phyloP scores from a whole-genome alignment of 345 rosid genomes.

The Bretschneidera sinensis region DNA sequence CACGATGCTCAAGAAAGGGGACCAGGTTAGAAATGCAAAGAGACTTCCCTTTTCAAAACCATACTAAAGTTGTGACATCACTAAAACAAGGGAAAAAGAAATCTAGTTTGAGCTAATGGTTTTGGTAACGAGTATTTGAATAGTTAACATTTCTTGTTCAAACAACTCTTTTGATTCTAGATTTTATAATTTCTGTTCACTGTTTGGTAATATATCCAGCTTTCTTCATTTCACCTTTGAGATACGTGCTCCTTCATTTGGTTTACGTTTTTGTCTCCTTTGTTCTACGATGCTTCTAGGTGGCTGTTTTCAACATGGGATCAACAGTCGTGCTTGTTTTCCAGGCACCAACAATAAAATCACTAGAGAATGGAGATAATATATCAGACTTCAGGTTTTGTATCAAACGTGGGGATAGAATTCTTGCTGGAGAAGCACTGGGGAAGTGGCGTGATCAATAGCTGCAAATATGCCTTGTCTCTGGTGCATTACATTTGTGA shows the following conservation, averaged over 20 bases:
- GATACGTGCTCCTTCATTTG: neutral
- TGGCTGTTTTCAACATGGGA: constrained; percentile 90
- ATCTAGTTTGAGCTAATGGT: neutral
- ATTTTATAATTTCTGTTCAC: neutral
- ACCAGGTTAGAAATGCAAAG: constrained; percentile 51
- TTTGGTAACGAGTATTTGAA: no score
- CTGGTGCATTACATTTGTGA: neutral
- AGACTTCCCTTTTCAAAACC: neutral
- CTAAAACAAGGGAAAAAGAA: neutral
- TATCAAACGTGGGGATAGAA: constrained; percentile 57
- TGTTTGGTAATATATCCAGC: neutral
- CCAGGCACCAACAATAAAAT: constrained; percentile 62
- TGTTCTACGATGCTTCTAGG: constrained; percentile 29
- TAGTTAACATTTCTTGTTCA: neutral
- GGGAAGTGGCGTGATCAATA: constrained; percentile 56
- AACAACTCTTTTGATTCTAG: neutral
- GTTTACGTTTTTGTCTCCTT: no score
- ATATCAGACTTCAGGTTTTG: constrained; percentile 60
- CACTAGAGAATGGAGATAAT: constrained; percentile 23
- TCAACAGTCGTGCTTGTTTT: constrained; percentile 91
- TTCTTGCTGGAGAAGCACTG: constrained; percentile 71
- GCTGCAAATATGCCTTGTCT: neutral
- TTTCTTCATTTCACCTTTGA: neutral
- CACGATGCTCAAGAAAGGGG: constrained; percentile 64
- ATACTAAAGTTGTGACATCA: neutral